phyloP scores from a whole-genome alignment of 176 grass and related monocot genomes.

The Oryza longistaminata region DNA sequence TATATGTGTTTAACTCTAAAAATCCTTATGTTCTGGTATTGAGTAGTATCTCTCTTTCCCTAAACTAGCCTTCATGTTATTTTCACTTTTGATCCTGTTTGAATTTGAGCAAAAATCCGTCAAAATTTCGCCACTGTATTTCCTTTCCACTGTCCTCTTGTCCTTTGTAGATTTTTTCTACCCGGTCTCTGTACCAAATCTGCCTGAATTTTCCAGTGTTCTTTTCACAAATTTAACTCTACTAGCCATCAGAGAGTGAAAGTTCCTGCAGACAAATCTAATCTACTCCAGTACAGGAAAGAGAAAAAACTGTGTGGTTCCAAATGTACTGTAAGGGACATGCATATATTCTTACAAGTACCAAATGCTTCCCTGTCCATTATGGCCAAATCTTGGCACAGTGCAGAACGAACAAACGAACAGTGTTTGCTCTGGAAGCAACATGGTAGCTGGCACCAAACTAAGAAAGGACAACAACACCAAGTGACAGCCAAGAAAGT shows the following conservation, averaged over 20 bases:
- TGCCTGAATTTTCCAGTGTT: not conserved
- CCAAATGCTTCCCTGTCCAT: constrained; percentile 16
- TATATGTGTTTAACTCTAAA: too few relatives aligned
- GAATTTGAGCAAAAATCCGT: too few relatives aligned
- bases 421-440: not conserved
- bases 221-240: not conserved
- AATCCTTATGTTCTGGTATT: too few relatives aligned
- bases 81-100: too few relatives aligned
- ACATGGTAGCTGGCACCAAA: constrained; percentile 24
- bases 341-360: constrained; percentile 6
- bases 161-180: too few relatives aligned
- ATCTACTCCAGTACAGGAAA: not conserved
- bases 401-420: constrained; percentile 36
- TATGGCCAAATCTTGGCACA: constrained; percentile 3
- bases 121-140: too few relatives aligned
- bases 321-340: not conserved
- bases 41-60: too few relatives aligned
- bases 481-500: constrained; percentile 34
- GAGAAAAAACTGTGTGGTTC: not conserved
- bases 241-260: not conserved
- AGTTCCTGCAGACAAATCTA: not conserved
- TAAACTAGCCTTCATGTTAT: not conserved
- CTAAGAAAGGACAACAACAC: constrained; percentile 40
- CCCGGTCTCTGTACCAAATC: too few relatives aligned
- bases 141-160: too few relatives aligned